Evolutionary conservation across 106 monocot species (phyloP).

Genomic region (Acorus gramineus): DNA sequence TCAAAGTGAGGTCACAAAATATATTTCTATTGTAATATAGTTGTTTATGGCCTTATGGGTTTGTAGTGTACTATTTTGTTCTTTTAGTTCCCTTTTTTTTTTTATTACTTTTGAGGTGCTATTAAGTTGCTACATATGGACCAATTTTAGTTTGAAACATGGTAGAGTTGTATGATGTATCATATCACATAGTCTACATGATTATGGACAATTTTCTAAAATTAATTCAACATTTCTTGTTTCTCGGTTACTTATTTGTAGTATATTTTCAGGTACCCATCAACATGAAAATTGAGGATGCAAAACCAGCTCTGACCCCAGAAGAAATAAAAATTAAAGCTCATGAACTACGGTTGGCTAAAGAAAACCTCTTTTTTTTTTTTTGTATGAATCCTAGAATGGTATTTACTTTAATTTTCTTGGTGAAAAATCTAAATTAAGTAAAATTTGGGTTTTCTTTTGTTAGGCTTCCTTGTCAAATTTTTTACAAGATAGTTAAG

Average conservation of each 20-base stretch:
- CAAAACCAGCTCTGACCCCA: slow-evolving; percentile 57
- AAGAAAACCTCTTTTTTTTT: not conserved
- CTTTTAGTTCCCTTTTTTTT: not conserved
- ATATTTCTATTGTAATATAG: too few species aligned
- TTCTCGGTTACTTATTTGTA: not conserved
- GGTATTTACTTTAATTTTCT: too few species aligned
- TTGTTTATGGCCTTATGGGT: too few species aligned
- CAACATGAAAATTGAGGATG: slow-evolving; percentile 27
- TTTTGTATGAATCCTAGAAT: not conserved
- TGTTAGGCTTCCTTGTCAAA: too few species aligned
- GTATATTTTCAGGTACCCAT: slow-evolving; percentile 46
- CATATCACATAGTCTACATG: not conserved
- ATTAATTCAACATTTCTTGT: not conserved
- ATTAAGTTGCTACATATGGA: too few species aligned
- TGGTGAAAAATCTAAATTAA: too few species aligned
- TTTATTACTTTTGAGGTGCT: not conserved
- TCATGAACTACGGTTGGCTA: slow-evolving; percentile 76
- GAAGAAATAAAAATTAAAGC: slow-evolving; percentile 85
- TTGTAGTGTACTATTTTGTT: not conserved
- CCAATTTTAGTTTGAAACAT: too few species aligned
- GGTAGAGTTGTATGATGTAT: too few species aligned
- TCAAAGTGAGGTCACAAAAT: too few species aligned
- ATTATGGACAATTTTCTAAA: too few species aligned
- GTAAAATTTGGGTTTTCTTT: too few species aligned
- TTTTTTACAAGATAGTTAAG: too few species aligned